Base-by-base conservation (phyloP, 1,284 basidiomycete genomes). In the Boletellus deceptivus region DNA sequence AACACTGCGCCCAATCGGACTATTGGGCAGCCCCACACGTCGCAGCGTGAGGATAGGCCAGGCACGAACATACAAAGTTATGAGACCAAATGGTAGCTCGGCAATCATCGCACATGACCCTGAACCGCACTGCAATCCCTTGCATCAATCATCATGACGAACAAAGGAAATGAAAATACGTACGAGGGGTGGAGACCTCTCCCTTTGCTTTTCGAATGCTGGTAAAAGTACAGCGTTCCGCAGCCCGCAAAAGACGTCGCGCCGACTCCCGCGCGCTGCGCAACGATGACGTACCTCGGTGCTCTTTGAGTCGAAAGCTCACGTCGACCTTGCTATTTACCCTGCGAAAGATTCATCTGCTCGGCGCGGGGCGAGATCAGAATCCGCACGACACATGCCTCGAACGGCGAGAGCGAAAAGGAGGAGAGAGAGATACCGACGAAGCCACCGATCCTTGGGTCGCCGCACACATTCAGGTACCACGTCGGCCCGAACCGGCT, bases 221-320 rank as follows among this genome's bases (percentile, higher is more conserved):
- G 6, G 88, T 90, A 64, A 90, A n/a, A 90, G 61, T 90, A 90
- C 0, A 90, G 64, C 8, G 86, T 90, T 6, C 88, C 88, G 14
- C 81, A 73, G 17, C 79, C 86, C 89, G 31, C 1, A 9, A 33
- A 24, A 5, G 10, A 16, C 41, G 18, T 46, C 20, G 51, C 43
- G 8, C 14, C 20, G n/a, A 33, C 18, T n/a, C 31, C 17, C 37
- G 22, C 34, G 33, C 5, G 5, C 34, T 35, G 40, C n/a, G 14
- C 4, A 13, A 7, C n/a, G 38, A 33, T 43, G 17, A 60, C 72
- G 37, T 22, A 81, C 86, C 80, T 72, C 78, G 82, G 36, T 86
- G 81, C 0, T 88, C 88, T 59, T 81, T 84, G 22, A 91, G 70
- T 46, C 85, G 76, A 68, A 89, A 86, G 62, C 84, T 85, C 44